Evolutionary conservation across 1,284 basidiomycete species (phyloP), one percentile per base, ranked within the genome.

Genomic region (Cryptococcus sp.): DNA sequence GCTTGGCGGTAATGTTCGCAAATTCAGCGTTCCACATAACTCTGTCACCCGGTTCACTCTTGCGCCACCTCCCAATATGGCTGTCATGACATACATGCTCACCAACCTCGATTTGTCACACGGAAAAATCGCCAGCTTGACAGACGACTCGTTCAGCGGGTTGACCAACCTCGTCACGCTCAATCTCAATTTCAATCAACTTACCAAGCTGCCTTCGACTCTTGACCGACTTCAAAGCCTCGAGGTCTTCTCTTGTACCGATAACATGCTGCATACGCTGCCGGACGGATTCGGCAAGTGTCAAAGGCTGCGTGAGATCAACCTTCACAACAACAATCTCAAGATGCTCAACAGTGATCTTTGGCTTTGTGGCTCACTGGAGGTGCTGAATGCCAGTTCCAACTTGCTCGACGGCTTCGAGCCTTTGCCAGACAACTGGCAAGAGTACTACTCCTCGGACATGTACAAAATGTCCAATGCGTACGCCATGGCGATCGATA

Each of bases 301-400:
- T 54, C 85, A 86, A 75, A 86, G 85, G 53, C 84, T 99, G n/a
- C 84, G 87, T 64, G 81, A 80, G 3, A 82, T 98, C 46, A 90
- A 96, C 67, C 86, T 89, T 3, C 94, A 96, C 72, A 94, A 93
- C 75, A 99, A 99, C 80, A 91, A 90, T 67, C 81, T 99, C 51
- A 85, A 83, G 20, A 85, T 88, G 64, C 79, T 98, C 0, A 92
- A 93, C 0, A 79, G 80, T 16, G 82, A 85, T 35, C 77, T 99
- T 5, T 99, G 96, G 96, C 83, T 86, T 47, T 98, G 94, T 76
- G 82, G 85, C 0, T 85, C 84, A 5, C 81, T 99, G 47, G 78
- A 80, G 50, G 81, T 84, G 47, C 83, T 99, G 74, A 99, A 98
- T 68, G 85, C 89, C 48, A 93, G 90, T 13, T 95, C 92, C 17